Evolutionary conservation across 768 basidiomycete genomes (phyloP), one percentile per base, ranked within the genome.

Genomic region (Calocybe indica): DNA sequence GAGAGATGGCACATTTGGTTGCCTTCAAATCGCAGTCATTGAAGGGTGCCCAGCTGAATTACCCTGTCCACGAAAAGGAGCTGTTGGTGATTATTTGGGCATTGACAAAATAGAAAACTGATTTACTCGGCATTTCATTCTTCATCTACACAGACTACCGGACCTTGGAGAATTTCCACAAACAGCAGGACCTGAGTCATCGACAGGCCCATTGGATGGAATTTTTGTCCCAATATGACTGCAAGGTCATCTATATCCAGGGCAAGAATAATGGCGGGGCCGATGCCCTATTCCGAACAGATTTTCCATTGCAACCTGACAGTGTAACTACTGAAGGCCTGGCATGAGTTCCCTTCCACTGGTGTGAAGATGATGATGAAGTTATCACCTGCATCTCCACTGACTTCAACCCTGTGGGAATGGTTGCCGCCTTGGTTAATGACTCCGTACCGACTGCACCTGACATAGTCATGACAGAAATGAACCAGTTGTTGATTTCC

Each of bases 81-180:
- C 43, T 72, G 5, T 49, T 71, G 1, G 66, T 65, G 0, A 69
- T 74, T 5, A 52, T 74, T 0, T 48, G 61, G 0, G 65, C 63
- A 0, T 47, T 66, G 0, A 40, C 54, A 9, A 54, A 58, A 33
- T 71, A 64, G 63, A 37, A 55, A 5, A 46, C 52, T 6, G 60
- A 63, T 46, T 43, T 61, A 0, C 12, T 63, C 0, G 58, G 66
- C 12, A 30, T 43, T 1, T 46, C 36, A 10, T 54, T 61, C 59
- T 2, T 35, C 0, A 58, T 74, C n/a, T 66, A 49, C 38, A 71
- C 70, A 1, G 68, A 73, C 45, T 71, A 74, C 51, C 50, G 58
- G 4, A 67, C 67, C 0, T 56, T 71, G 5, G 54, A 65, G 43
- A 56, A 63, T 32, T 66, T 73, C 31, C 7, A 53, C 1, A 52